phyloP scores from a whole-genome alignment of 2,329 filamentous ascomycete genomes.

The Teratosphaeria nubilosa region DNA sequence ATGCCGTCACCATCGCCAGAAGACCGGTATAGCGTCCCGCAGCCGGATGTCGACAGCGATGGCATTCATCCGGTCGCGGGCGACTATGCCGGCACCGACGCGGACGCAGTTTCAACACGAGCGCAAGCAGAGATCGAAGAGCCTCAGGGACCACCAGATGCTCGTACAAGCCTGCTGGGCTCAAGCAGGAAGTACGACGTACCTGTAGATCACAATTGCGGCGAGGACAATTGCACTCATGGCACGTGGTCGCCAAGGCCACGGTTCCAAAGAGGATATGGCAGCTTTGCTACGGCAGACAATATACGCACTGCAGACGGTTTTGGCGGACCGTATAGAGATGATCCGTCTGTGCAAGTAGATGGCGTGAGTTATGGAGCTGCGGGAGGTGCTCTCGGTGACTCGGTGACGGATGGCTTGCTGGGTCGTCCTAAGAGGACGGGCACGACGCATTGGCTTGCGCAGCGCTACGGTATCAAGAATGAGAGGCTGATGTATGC shows the following conservation, averaged over 20 bases:
- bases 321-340: conserved; percentile 29
- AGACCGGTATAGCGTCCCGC: conserved; percentile 13
- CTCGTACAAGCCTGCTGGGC: conserved; percentile 29
- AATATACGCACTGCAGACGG: conserved; percentile 22
- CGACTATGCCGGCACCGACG: conserved; percentile 19
- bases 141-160: conserved; percentile 23
- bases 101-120: conserved; percentile 17
- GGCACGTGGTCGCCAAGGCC: conserved; percentile 67
- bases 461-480: conserved; percentile 62
- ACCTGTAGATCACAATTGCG: conserved; percentile 4
- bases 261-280: conserved; percentile 41
- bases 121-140: conserved; percentile 14
- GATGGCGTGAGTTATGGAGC: conserved; percentile 17
- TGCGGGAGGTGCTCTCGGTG: conserved; percentile 31
- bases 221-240: conserved; percentile 46
- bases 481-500: conserved; percentile 64
- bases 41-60: conserved; percentile 5
- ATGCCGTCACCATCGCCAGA: conserved; percentile 36
- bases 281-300: conserved; percentile 28
- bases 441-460: conserved; percentile 62
- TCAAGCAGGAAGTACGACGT: conserved; percentile 20
- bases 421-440: conserved; percentile 48
- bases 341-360: conserved; percentile 5
- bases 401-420: conserved; percentile 35
- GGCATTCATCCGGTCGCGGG: conserved; percentile 24